Evolutionary conservation across 257 asterid species (phyloP), one percentile per base, ranked within the genome.

Genomic region (Ehretia macrophylla): DNA sequence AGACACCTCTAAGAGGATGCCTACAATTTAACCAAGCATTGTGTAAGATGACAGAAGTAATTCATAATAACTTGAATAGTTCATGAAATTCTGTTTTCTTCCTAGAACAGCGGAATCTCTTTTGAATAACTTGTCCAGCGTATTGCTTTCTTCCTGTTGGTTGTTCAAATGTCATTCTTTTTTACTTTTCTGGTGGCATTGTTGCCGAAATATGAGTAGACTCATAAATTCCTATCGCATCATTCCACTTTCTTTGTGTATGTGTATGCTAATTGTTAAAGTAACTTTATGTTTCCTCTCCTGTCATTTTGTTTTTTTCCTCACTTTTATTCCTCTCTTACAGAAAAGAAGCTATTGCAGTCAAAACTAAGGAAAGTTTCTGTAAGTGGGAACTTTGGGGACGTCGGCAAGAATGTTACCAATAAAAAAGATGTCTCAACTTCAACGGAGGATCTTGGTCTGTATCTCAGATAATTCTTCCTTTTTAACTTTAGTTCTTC

Each of bases 371-470:
- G 87, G 69, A 83, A 85, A 76, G 83, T 90, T 72, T 89, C 95
- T 39, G 72, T 85, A 16, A 73, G 81, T 73, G 87, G 82, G 68
- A 86, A 82, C 76, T 72, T 82, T 27, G 65, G 14, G 35, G 85
- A 81, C 62, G 60, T 76, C 52, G 72, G 64, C 80, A 74, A 76
- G 80, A 76, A 69, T 62, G 57, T 84, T 60, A 21, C 70, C 46
- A 51, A 57, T 47, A 87, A 71, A 68, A 74, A 78, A 66, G 96
- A 89, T 71, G 81, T 73, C 20, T 80, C 99, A 52, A 93, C 97
- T 53, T 83, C 95, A 58, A 93, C 99, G 14, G 92, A 86, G 78
- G 94, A 86, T 89, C 94, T 87, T 63, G 92, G 97, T 93, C 81
- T 66, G 77, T 35, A 12, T 52, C 17, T 53, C 37, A 22, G 38